Conservation (phyloP, 352 stramenopile genomes). For the Pythium pectinolyticum region DNA sequence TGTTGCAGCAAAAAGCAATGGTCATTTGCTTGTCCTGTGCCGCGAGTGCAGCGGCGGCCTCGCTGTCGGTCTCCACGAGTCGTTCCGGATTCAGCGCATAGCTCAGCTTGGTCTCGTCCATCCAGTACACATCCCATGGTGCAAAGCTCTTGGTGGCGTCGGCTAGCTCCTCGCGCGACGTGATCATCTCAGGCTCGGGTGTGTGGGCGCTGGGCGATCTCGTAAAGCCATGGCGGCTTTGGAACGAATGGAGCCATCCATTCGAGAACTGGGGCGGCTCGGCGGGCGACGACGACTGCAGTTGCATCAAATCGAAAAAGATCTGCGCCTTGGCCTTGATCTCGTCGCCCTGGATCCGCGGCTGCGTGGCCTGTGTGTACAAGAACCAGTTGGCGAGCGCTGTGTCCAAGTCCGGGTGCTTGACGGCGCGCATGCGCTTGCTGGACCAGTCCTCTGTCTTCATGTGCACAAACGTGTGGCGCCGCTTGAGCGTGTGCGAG, state of each 20-base stretch:
- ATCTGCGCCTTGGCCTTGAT: conserved; percentile 71
- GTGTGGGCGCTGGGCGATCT: conserved; percentile 29
- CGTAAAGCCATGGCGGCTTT: conserved; percentile 71
- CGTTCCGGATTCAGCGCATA: conserved; percentile 29
- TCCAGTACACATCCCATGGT: conserved; percentile 68
- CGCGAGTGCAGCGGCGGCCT: background rate
- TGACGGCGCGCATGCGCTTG: conserved; percentile 77
- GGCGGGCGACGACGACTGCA: conserved; percentile 20
- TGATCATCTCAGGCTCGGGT: conserved; percentile 44
- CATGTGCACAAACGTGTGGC: conserved; percentile 71
- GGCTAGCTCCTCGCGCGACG: conserved; percentile 44
- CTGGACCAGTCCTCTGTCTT: conserved; percentile 68
- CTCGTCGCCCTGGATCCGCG: conserved; percentile 66
- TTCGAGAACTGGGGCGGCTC: conserved; percentile 82
- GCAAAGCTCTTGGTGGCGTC: conserved; percentile 43
- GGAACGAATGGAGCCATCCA: conserved; percentile 84
- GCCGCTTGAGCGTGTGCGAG: conserved; percentile 80
- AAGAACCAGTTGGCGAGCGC: conserved; percentile 83
- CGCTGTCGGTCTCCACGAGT: conserved; percentile 1
- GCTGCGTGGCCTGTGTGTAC: conserved; percentile 59
- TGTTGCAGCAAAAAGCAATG: conserved; percentile 63
- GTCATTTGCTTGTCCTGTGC: conserved; percentile 40
- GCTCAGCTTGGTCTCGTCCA: conserved; percentile 69
- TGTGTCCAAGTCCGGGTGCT: conserved; percentile 73
- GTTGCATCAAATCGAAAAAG: conserved; percentile 65